Evolutionary conservation across 768 basidiomycete species (phyloP), one percentile per base, ranked within the genome.

Genomic region (Lactarius indigo): DNA sequence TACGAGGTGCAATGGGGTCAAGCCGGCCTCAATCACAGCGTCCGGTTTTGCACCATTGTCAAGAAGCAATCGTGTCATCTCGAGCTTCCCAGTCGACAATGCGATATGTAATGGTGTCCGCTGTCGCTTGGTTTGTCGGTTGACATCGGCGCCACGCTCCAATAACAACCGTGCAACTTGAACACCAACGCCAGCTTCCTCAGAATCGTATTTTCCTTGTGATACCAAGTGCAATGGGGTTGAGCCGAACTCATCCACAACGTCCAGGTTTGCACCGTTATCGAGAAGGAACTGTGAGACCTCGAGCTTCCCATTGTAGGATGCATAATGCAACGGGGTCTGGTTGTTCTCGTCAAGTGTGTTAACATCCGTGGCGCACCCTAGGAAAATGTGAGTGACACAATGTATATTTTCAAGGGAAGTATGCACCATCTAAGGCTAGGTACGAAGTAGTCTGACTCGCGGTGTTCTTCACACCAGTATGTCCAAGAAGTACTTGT

Each of bases 21-120:
- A 0, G 10, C 47, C n/a, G 3, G n/a, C n/a, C n/a, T n/a, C n/a
- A 0, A 4, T 12, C n/a, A 47, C 2, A 13, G n/a, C 47, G 10
- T 47, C 47, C n/a, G 23, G n/a, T 3, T 23, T 47, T 23, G 47
- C 44, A 12, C 44, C 44, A 4, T 47, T 8, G 3, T 47, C n/a
- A 0, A 47, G 20, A 5, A 41, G 39, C 13, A 41, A 13, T 1
- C 13, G 39, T 13, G 5, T 5, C 13, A 41, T 41, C 39, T 41
- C 39, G 39, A 41, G 39, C 39, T 41, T 15, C 13, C 39, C 39
- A 41, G 12, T 1, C 3, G 3, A 15, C 2, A 13, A 41, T 2
- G 17, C 17, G 18, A 2, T 2, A 4, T 18, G 42, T 44, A 44
- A 20, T 8, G 42, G 42, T 20, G 42, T 44, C 42, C 20, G 8